Percentiles rank a stretch among this genome's conserved stretches.
Evolutionary conservation across 805 yeast genomes (phyloP).

Genomic region (Yarrowia porcina): DNA sequence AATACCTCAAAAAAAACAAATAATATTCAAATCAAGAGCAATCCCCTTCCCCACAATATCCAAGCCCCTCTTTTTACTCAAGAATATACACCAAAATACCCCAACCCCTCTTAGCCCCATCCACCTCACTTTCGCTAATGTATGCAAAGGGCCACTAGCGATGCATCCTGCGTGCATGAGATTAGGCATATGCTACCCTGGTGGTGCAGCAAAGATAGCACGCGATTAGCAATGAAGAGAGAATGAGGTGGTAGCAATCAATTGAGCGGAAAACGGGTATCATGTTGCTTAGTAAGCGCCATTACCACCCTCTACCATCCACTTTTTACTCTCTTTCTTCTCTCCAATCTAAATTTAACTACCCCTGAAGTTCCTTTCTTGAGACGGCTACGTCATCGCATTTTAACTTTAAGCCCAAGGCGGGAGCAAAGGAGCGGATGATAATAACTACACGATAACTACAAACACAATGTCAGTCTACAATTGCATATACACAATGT

Average conservation of each 20-base stretch:
- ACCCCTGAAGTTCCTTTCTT: conserved; percentile 7
- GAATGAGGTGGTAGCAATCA: not conserved
- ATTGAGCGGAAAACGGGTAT: not conserved
- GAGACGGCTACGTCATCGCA: conserved; percentile 2
- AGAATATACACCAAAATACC: too few species aligned
- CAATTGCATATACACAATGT: too few species aligned
- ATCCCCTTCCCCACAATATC: too few species aligned
- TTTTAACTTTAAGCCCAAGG: not conserved
- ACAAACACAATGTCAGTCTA: too few species aligned
- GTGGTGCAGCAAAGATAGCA: not conserved
- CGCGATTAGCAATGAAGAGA: not conserved
- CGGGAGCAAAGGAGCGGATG: not conserved
- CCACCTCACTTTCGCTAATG: not conserved
- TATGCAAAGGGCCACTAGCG: not conserved
- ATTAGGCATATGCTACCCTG: not conserved
- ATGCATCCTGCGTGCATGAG: conserved; percentile 1
- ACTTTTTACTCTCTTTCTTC: not conserved
- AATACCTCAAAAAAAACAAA: too few species aligned
- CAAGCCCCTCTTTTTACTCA: too few species aligned
- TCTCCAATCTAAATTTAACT: not conserved
- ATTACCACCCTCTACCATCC: not conserved
- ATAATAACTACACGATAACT: too few species aligned
- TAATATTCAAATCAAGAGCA: too few species aligned
- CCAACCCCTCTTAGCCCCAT: too few species aligned
- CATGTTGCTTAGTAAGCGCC: not conserved